Evolutionary conservation across 257 asterid genomes (phyloP).

Genomic region (Petrea volubilis): DNA sequence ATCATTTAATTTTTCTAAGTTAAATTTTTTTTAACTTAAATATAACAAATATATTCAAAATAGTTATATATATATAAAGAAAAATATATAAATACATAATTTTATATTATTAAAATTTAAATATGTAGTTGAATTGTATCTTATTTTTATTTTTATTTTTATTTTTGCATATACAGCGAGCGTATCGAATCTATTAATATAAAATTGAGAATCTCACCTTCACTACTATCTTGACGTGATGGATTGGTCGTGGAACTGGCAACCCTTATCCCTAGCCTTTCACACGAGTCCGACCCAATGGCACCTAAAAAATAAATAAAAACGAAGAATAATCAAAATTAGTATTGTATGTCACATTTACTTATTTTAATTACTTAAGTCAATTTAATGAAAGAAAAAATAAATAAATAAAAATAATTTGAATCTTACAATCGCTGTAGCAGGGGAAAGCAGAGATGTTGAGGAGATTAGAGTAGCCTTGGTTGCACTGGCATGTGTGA

Average conservation of each 20-base stretch:
- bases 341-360: no score
- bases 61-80: no score
- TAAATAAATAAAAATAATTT: background rate
- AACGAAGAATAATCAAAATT: no score
- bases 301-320: constrained; percentile 48
- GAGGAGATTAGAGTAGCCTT: constrained; percentile 61
- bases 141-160: no score
- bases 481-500: constrained; percentile 63
- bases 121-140: no score
- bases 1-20: no score
- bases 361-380: no score
- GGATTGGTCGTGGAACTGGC: constrained; percentile 45
- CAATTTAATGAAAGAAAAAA: background rate
- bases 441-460: constrained; percentile 63
- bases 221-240: constrained; percentile 27
- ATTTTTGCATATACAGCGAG: background rate
- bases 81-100: no score
- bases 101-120: no score
- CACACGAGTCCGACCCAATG: constrained; percentile 56
- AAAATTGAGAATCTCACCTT: constrained; percentile 24
- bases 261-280: constrained; percentile 48
- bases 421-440: constrained; percentile 58
- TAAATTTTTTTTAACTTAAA: no score
- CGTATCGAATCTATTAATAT: background rate
- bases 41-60: no score